Percentiles rank a stretch among this genome's conserved stretches.
These are phyloP conservation scores for Pleomassaria siparia DNA, from an alignment of 2,329 filamentous ascomycete species.

Conservation along the genomic window DNA sequence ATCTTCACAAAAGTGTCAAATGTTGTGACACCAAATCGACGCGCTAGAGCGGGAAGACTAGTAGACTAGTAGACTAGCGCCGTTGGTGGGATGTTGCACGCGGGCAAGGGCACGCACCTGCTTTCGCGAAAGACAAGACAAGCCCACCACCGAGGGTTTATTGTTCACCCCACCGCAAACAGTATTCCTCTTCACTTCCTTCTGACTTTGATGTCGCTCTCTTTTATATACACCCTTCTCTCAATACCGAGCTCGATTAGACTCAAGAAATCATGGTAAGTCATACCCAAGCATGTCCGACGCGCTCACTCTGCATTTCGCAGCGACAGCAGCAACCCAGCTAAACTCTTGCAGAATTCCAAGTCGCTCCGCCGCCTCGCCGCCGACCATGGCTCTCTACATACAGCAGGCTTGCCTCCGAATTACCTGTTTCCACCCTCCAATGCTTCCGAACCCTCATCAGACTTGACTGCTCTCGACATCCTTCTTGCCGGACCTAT, in stretches of 20 bases:
- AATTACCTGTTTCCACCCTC: constrained; percentile 60
- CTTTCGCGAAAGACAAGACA: background rate
- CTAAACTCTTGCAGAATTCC: constrained; percentile 42
- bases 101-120: background rate
- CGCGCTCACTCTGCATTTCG: background rate
- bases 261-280: constrained; percentile 4
- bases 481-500: constrained; percentile 61
- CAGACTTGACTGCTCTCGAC: constrained; percentile 60
- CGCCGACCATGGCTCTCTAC: constrained; percentile 60
- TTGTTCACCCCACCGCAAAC: background rate
- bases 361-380: constrained; percentile 60
- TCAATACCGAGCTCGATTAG: background rate
- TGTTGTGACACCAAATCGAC: constrained; percentile 15
- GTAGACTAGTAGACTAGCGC: background rate
- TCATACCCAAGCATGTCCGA: background rate
- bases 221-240: background rate
- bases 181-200: background rate
- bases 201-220: background rate
- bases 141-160: background rate
- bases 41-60: constrained; percentile 10
- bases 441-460: constrained; percentile 34
- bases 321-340: background rate
- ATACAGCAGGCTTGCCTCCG: constrained; percentile 58
- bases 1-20: background rate
- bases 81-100: constrained; percentile 4